phyloP scores from a whole-genome alignment of 176 grass and related monocot genomes.

The Tuctoria greenei region DNA sequence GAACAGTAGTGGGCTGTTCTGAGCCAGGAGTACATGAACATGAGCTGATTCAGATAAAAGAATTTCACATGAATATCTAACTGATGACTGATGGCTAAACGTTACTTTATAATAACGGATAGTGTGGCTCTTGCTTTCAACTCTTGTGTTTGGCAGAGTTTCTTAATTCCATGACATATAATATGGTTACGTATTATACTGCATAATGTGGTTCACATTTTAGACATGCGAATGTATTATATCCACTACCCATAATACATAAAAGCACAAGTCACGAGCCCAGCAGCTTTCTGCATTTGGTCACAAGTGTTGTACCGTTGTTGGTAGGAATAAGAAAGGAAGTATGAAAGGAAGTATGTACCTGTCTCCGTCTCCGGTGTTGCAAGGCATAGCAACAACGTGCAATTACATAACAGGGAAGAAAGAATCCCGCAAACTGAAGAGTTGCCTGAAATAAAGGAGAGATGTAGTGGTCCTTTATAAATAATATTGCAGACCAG shows the following conservation, averaged over 20 bases:
- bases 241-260: too few relatives aligned
- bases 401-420: slow-evolving; percentile 94
- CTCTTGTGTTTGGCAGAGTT: neutral
- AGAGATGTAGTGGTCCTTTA: neutral
- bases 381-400: slow-evolving; percentile 77
- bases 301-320: neutral
- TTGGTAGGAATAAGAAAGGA: neutral
- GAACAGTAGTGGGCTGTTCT: neutral
- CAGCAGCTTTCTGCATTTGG: neutral
- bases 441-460: slow-evolving; percentile 66
- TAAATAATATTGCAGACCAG: neutral
- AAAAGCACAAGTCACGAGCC: neutral
- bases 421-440: slow-evolving; percentile 79
- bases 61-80: neutral
- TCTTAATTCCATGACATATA: neutral
- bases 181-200: neutral
- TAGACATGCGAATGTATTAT: too few relatives aligned
- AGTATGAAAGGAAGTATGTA: slow-evolving; percentile 36
- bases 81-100: neutral
- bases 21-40: too few relatives aligned
- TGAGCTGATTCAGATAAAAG: neutral
- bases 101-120: neutral
- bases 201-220: neutral
- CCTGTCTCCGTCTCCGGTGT: slow-evolving; percentile 74
- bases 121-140: neutral